Evolutionary conservation across 345 rosid species (phyloP), one percentile per base, ranked within the genome.

Genomic region (Gossypium longicalyx): DNA sequence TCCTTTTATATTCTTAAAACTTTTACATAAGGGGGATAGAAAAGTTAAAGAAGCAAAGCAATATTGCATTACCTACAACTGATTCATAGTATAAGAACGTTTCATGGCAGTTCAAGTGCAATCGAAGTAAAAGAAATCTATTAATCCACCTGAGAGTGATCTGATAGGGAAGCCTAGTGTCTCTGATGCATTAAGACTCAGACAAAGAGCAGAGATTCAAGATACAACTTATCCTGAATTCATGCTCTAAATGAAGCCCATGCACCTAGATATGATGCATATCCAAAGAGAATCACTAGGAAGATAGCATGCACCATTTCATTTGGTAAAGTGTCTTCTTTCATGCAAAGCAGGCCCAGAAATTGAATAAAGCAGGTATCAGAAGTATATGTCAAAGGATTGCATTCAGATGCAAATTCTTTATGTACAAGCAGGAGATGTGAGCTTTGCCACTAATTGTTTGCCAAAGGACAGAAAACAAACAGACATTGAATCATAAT

Each of bases 181-280:
- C 53, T 47, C 6, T 67, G 71, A 67, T 45, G 9, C 71, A 57
- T 13, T 47, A 48, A 47, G 57, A 67, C 71, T 47, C 71, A 23
- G 57, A 67, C 13, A 2, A 44, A 34, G 23, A 38, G 23, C n/a
- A 38, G 67, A 63, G 48, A 47, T 23, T 67, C 41, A 13, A 23
- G 38, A 48, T 56, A 20, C 38, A 67, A 48, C 12, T 47, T 67
- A 4, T 47, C 41, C 7, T 65, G 1, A 11, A 19, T 62, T 16
- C 7, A 2, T 41, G 27, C 16, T 65, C n/a, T 43, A 65, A 44
- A 65, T 43, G 52, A 44, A 66, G 20, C 13, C 7, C 23, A 47
- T 67, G 20, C 15, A 67, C 71, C 56, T 13, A 67, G 3, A 47
- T 22, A 22, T 0, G 20, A 67, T 23, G 71, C 56, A 47, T 22